phyloP scores from a whole-genome alignment of 805 yeast species.

The Saccharomyces eubayanus region DNA sequence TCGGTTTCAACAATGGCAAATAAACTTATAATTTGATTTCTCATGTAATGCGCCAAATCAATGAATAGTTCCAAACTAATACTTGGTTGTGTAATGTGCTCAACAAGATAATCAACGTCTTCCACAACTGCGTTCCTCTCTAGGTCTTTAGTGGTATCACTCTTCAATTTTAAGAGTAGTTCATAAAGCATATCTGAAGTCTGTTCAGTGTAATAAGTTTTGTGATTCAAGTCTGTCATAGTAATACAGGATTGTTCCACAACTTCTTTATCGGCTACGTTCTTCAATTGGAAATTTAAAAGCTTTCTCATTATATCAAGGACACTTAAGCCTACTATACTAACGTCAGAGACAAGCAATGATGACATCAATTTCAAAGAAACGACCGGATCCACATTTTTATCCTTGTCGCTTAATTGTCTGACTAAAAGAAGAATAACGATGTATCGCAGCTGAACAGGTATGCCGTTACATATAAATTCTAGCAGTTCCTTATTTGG shows the following conservation, averaged over 20 bases:
- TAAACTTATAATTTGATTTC: slow-evolving; percentile 6
- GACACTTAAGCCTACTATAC: slow-evolving; percentile 80
- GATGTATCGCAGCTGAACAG: slow-evolving; percentile 66
- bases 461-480: slow-evolving; percentile 66
- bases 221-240: slow-evolving; percentile 63
- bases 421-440: slow-evolving; percentile 44
- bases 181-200: slow-evolving; percentile 73
- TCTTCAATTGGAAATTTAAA: slow-evolving; percentile 39
- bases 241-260: slow-evolving; percentile 44
- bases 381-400: slow-evolving; percentile 13
- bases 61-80: slow-evolving; percentile 22
- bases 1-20: slow-evolving; percentile 19
- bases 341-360: slow-evolving; percentile 66
- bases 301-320: slow-evolving; percentile 64
- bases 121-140: slow-evolving; percentile 6
- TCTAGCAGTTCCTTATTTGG: slow-evolving; percentile 42
- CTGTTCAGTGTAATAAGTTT: slow-evolving; percentile 81
- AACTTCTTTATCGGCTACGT: slow-evolving; percentile 23
- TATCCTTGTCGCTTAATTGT: slow-evolving; percentile 23
- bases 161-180: slow-evolving; percentile 38
- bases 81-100: slow-evolving; percentile 15
- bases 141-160: slow-evolving; percentile 8
- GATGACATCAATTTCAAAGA: slow-evolving; percentile 44
- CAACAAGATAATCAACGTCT: slow-evolving; percentile 18
- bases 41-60: slow-evolving; percentile 19